phyloP scores from a whole-genome alignment of 192 early-diverging fungal genomes.

The Coemansia sp. region DNA sequence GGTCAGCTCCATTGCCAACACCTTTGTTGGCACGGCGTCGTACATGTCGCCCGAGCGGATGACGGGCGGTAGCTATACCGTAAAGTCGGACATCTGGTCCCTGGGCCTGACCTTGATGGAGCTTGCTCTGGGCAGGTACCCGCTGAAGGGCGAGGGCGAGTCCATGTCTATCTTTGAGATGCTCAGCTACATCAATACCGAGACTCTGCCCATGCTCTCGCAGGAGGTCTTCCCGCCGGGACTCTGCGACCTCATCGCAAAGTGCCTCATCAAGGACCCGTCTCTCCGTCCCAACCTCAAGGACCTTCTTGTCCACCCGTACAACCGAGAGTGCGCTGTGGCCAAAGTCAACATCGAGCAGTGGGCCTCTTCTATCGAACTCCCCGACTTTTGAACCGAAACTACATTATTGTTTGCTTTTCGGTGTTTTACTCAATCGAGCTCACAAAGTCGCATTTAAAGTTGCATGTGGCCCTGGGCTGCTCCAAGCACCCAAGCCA shows the following conservation, averaged over 20 bases:
- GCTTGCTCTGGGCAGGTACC: constrained; percentile 71
- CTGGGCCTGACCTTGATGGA: constrained; percentile 81
- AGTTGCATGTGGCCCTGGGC: too few relatives aligned
- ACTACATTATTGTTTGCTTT: neutral
- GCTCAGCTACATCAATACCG: constrained; percentile 87
- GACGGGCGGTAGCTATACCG: constrained; percentile 71
- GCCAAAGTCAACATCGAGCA: constrained; percentile 63
- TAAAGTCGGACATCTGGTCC: constrained; percentile 81
- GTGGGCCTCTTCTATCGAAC: constrained; percentile 52
- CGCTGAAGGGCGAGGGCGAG: constrained; percentile 64
- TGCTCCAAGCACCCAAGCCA: too few relatives aligned
- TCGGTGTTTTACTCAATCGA: neutral
- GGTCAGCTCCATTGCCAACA: constrained; percentile 78
- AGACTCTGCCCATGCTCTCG: constrained; percentile 79
- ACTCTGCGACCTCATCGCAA: constrained; percentile 72
- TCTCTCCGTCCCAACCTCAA: constrained; percentile 61
- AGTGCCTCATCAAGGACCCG: constrained; percentile 52
- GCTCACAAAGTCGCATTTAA: too few relatives aligned
- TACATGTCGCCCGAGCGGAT: constrained; percentile 89
- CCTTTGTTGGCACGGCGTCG: constrained; percentile 79
- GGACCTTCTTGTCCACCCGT: constrained; percentile 63
- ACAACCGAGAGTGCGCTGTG: constrained; percentile 50
- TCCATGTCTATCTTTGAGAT: constrained; percentile 85
- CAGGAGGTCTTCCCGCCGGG: constrained; percentile 66
- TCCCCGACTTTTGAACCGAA: constrained; percentile 22